phyloP scores from a whole-genome alignment of 2,329 filamentous ascomycete species.

The Monosporascus sp. region DNA sequence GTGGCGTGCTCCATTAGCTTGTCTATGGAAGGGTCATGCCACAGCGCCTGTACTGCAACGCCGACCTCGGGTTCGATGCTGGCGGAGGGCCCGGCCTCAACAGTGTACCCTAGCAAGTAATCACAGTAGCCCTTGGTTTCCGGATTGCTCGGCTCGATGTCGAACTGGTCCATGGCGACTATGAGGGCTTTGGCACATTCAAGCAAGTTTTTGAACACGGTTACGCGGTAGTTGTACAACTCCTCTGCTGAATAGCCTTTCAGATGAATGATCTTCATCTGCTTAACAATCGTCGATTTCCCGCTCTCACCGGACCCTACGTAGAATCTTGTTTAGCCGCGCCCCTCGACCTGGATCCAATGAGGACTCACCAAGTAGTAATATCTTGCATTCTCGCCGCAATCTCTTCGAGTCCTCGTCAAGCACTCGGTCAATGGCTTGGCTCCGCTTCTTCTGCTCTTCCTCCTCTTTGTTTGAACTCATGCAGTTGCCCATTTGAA shows the following conservation, averaged over 20 bases:
- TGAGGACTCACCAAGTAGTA: conserved; percentile 69
- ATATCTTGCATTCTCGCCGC: conserved; percentile 97
- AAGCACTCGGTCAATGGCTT: conserved; percentile 87
- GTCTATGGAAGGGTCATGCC: conserved; percentile 81
- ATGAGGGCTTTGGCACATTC: conserved; percentile 95
- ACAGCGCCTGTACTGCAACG: conserved; percentile 77
- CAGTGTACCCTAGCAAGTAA: conserved; percentile 80
- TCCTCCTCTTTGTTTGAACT: conserved; percentile 81
- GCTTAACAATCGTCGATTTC: conserved; percentile 98
- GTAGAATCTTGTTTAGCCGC: not conserved
- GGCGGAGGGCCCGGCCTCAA: conserved; percentile 85
- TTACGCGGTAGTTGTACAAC: conserved; percentile 87
- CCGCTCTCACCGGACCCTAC: conserved; percentile 90
- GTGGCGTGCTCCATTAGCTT: conserved; percentile 88
- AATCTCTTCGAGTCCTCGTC: conserved; percentile 92
- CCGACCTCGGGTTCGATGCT: conserved; percentile 77
- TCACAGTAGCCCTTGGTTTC: conserved; percentile 70
- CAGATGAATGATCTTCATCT: conserved; percentile 99
- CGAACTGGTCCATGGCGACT: conserved; percentile 85
- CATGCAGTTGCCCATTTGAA: conserved; percentile 84
- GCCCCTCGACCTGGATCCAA: not conserved
- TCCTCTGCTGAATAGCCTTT: conserved; percentile 96
- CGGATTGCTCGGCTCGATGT: conserved; percentile 70
- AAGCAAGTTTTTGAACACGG: conserved; percentile 96
- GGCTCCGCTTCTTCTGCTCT: conserved; percentile 93